Conservation (phyloP, 2,329 filamentous ascomycete species). For the Chalara sp. region DNA sequence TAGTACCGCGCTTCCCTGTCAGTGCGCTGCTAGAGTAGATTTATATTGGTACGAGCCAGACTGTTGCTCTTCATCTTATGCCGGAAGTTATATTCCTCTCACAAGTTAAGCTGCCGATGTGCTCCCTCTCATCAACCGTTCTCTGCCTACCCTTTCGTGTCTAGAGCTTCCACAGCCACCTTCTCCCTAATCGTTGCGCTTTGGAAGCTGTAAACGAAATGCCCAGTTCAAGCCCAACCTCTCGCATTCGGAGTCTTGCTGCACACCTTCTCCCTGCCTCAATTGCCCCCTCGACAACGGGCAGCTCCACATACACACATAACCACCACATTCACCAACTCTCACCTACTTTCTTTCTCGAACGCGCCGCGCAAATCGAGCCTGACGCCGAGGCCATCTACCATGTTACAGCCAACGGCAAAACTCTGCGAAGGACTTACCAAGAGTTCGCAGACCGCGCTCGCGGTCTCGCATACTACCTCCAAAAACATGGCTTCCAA, state of each 20-base stretch:
- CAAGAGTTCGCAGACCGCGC: constrained; percentile 78
- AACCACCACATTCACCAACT: constrained; percentile 60
- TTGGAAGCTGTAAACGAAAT: not conserved
- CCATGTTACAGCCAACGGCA: constrained; percentile 74
- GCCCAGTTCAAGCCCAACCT: constrained; percentile 46
- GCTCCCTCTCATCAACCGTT: too few relatives aligned
- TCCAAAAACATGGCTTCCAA: constrained; percentile 66
- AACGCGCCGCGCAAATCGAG: constrained; percentile 81
- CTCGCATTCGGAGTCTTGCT: constrained; percentile 53
- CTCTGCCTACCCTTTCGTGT: too few relatives aligned
- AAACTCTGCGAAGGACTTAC: constrained; percentile 70
- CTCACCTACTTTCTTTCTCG: constrained; percentile 81
- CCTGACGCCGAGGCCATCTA: constrained; percentile 79
- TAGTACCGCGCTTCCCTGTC: too few relatives aligned
- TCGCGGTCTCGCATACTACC: constrained; percentile 79
- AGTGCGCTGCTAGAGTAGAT: too few relatives aligned
- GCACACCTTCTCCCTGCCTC: constrained; percentile 42
- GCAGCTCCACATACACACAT: constrained; percentile 6
- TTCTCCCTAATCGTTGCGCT: too few relatives aligned
- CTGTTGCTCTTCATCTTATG: too few relatives aligned
- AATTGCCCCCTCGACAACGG: constrained; percentile 10
- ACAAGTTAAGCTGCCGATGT: too few relatives aligned
- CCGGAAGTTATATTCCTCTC: too few relatives aligned
- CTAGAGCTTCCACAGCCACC: too few relatives aligned
- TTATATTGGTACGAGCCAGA: too few relatives aligned